A percentile compares a stretch with the other conserved stretches of the same genome.
phyloP scores from a whole-genome alignment of 139 green algal genomes.

The Tetradesmus obliquus region DNA sequence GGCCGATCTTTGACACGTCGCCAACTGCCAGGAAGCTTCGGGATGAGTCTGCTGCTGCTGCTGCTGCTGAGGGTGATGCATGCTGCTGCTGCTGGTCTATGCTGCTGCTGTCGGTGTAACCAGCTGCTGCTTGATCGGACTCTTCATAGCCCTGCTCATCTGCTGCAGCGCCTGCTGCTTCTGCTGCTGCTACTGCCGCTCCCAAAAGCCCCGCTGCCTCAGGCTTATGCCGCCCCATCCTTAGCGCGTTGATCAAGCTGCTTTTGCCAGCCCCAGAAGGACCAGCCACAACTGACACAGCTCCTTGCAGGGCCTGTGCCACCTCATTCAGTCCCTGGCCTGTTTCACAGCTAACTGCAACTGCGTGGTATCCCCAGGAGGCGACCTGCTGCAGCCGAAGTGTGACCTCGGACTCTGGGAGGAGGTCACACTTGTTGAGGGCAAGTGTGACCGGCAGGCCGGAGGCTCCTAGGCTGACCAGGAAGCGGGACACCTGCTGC shows the following conservation, averaged over 20 bases:
- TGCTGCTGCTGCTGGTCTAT: neutral
- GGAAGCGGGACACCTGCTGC: conserved; percentile 86
- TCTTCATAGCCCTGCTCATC: neutral
- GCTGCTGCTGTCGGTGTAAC: neutral
- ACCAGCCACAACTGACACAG: conserved; percentile 87
- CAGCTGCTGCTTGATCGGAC: neutral
- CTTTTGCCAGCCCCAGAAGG: conserved; percentile 95
- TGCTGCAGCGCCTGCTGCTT: conserved; percentile 7
- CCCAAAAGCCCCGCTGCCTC: neutral
- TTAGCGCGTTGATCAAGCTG: conserved; percentile 93
- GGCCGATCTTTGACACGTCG: conserved; percentile 80
- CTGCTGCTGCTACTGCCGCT: conserved; percentile 7
- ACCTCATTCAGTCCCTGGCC: conserved; percentile 73
- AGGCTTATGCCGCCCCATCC: conserved; percentile 12
- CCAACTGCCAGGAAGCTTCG: conserved; percentile 69
- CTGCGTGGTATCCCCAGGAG: conserved; percentile 76
- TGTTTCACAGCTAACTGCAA: conserved; percentile 79
- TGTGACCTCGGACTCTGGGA: conserved; percentile 55
- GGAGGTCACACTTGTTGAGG: conserved; percentile 96
- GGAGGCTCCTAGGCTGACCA: conserved; percentile 84
- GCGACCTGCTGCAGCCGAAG: conserved; percentile 47
- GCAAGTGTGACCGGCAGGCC: conserved; percentile 86
- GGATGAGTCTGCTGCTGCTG: neutral
- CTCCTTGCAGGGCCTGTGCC: conserved; percentile 56
- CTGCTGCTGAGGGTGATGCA: conserved; percentile 16